Conservation (phyloP, 179 eudicot species). For the Silene noctiflora region DNA sequence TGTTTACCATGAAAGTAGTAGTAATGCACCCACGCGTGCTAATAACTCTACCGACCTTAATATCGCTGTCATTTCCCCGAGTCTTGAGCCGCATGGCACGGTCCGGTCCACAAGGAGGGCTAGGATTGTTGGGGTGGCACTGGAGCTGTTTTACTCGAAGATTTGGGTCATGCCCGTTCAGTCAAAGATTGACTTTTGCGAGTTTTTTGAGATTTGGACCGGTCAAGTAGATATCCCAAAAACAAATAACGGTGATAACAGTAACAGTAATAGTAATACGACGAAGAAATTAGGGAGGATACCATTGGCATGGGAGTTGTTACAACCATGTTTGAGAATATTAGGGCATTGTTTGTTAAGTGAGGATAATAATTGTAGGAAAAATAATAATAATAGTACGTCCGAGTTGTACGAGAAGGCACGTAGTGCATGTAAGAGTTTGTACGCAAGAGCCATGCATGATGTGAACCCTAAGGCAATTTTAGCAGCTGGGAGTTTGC, state of each 20-base stretch:
- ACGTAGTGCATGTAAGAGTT: slow-evolving; percentile 50
- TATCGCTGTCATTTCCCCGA: slow-evolving; percentile 55
- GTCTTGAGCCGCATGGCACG: slow-evolving; percentile 73
- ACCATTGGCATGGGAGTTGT: slow-evolving; percentile 75
- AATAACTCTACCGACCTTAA: slow-evolving; percentile 49
- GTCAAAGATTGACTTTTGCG: slow-evolving; percentile 76
- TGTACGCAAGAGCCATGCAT: slow-evolving; percentile 63
- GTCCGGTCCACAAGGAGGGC: slow-evolving; percentile 71
- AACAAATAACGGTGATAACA: background rate
- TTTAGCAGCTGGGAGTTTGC: slow-evolving; percentile 61
- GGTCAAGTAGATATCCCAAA: slow-evolving; percentile 35
- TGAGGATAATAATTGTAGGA: background rate
- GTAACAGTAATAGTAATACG: background rate
- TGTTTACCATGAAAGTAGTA: slow-evolving; percentile 60
- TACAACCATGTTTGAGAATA: slow-evolving; percentile 67
- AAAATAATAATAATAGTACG: background rate
- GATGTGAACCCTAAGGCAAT: slow-evolving; percentile 71
- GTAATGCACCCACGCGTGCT: slow-evolving; percentile 8
- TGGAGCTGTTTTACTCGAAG: slow-evolving; percentile 59
- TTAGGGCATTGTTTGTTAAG: slow-evolving; percentile 80
- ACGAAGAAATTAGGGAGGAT: slow-evolving; percentile 35
- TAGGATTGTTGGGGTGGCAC: slow-evolving; percentile 71
- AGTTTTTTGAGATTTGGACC: slow-evolving; percentile 59
- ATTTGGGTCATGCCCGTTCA: slow-evolving; percentile 52
- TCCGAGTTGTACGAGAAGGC: slow-evolving; percentile 51